These are phyloP conservation scores for Drosera capensis DNA, from an alignment of 148 eudicot genomes.

Conservation along the genomic window DNA sequence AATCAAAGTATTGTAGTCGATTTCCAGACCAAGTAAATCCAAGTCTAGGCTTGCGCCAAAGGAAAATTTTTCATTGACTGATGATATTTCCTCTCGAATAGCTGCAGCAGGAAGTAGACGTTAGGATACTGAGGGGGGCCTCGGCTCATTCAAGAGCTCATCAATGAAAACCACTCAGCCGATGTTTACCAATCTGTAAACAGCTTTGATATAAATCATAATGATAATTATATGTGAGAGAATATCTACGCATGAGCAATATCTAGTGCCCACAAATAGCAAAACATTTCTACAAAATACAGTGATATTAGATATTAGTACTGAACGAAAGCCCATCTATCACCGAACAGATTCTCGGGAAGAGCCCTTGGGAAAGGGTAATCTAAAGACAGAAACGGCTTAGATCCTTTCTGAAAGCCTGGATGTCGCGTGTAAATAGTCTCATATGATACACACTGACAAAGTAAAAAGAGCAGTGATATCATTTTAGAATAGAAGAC, in stretches of 20 bases:
- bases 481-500: too few species aligned
- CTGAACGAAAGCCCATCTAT: slow-evolving; percentile 96
- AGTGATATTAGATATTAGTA: slow-evolving; percentile 1
- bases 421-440: slow-evolving; percentile 82
- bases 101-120: slow-evolving; percentile 20
- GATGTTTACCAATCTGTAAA: neutral
- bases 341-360: slow-evolving; percentile 85
- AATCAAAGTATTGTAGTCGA: slow-evolving; percentile 61
- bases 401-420: slow-evolving; percentile 87
- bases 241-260: neutral
- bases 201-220: neutral
- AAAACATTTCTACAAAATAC: neutral
- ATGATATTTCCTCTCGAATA: slow-evolving; percentile 49
- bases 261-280: neutral
- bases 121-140: neutral
- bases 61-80: slow-evolving; percentile 34
- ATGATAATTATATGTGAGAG: neutral
- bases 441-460: slow-evolving; percentile 76
- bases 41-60: slow-evolving; percentile 79
- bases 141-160: neutral
- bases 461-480: too few species aligned
- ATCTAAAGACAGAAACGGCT: slow-evolving; percentile 76
- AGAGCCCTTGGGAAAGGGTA: slow-evolving; percentile 94
- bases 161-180: neutral
- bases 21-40: slow-evolving; percentile 83